Base-by-base conservation (phyloP, 2,329 filamentous ascomycete genomes). In the Alternaria atra region DNA sequence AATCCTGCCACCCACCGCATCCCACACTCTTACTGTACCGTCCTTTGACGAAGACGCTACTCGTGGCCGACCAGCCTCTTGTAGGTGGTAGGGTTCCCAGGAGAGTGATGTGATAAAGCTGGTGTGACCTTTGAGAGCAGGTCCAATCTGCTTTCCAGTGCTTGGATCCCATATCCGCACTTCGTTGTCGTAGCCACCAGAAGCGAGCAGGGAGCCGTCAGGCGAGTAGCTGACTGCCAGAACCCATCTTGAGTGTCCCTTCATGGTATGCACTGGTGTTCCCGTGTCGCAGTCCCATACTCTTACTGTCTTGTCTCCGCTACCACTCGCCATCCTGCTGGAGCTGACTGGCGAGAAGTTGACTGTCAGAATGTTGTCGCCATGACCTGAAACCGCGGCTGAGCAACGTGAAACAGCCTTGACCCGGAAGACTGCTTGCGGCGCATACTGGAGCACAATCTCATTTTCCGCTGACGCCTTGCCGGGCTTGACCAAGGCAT, bases 221-320 rank as follows among this genome's bases (percentile, higher is more conserved):
- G 94, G 93, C 13, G 91, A 93, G 88, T 92, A 98, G 55, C 89
- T 88, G 4, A 97, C 92, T 2, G 89, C 92, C 57, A 98, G 80
- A 4, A 98, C 93, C 94, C 94, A 97, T 62, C 91, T 91, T 2
- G 90, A 90, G 78, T 98, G 95, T 0, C 93, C 93, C 70, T 92
- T 91, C 50, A 98, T 81, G 0, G 93, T 98, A 78, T 91, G 87
- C 63, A 92, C 87, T 0, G 94, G 93, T 10, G 93, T 97, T 48
- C 94, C 94, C 0, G 93, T 97, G 72, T 97, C 92, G 50, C 93
- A 94, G 73, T 99, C 94, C 93, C 93, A 97, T 81, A 98, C 90
- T 58, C 94, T 84, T 0, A 94, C 94, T 1, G 94, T 97, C 69
- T 91, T 91, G 74, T 99, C 95, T 47, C 95, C 95, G 63, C 91